phyloP scores from a whole-genome alignment of 129 eudicot species.

The Silybum marianum region DNA sequence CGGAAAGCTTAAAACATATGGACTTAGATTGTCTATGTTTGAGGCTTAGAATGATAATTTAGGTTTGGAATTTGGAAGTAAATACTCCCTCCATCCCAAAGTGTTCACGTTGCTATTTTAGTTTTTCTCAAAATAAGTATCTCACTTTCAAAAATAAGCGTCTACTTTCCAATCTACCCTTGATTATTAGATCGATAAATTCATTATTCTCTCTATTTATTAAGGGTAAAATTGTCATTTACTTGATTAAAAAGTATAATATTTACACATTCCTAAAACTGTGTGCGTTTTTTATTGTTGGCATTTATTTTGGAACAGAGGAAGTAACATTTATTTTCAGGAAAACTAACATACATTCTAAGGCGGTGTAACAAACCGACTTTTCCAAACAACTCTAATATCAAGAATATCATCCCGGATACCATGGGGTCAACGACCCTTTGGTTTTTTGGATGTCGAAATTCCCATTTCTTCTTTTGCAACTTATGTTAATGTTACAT shows the following conservation, averaged over 20 bases:
- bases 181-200: neutral
- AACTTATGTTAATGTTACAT: neutral
- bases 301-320: neutral
- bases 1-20: neutral
- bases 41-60: neutral
- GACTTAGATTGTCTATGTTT: neutral
- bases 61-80: too few relatives aligned
- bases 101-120: neutral
- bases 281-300: neutral
- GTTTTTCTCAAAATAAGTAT: neutral
- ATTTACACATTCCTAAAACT: neutral
- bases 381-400: neutral
- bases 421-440: neutral
- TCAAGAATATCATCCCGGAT: neutral
- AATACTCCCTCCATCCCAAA: neutral
- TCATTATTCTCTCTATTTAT: too few relatives aligned
- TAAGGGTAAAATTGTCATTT: neutral
- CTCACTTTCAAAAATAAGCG: neutral
- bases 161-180: too few relatives aligned
- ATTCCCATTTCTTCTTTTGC: neutral
- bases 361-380: neutral
- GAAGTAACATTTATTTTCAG: neutral
- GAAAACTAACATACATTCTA: neutral
- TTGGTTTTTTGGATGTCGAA: neutral
- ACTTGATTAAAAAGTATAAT: neutral